phyloP scores from a whole-genome alignment of 2,329 filamentous ascomycete species.

The Cytospora piceae region DNA sequence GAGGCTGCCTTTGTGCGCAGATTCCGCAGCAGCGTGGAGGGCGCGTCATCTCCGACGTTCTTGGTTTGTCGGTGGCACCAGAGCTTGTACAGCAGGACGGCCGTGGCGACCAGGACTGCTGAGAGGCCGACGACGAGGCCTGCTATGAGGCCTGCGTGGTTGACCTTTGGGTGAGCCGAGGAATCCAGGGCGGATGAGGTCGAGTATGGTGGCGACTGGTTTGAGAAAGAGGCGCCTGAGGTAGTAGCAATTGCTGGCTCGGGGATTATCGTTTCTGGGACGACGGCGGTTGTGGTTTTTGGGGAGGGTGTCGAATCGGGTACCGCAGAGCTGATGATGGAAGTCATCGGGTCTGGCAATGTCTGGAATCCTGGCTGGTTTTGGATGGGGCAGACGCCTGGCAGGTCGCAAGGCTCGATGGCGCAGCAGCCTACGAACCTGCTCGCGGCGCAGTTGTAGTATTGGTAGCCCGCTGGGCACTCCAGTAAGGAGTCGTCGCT shows the following conservation, averaged over 20 bases:
- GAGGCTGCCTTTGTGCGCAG: neutral
- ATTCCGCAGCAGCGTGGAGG: neutral
- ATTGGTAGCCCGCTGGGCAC: slow-evolving; percentile 40
- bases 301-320: neutral
- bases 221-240: neutral
- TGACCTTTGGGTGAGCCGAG: neutral
- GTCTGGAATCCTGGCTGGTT: slow-evolving; percentile 19
- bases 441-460: slow-evolving; percentile 44
- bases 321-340: neutral
- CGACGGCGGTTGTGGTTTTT: neutral
- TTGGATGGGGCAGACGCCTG: slow-evolving; percentile 37
- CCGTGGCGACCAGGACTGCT: slow-evolving; percentile 12
- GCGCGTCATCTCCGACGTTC: slow-evolving; percentile 5
- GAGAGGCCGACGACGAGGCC: slow-evolving; percentile 9
- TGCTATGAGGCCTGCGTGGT: slow-evolving; percentile 16
- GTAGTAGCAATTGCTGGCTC: slow-evolving; percentile 3
- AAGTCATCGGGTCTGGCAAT: slow-evolving; percentile 7
- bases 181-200: neutral
- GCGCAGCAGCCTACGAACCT: slow-evolving; percentile 51
- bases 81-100: slow-evolving; percentile 9
- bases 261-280: neutral
- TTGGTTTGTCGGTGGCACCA: slow-evolving; percentile 14
- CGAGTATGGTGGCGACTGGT: neutral
- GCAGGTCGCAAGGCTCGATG: slow-evolving; percentile 46
- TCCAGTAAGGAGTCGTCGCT: neutral